Conservation (phyloP, 495 filamentous ascomycete species). For the Aeminium ludgeri region DNA sequence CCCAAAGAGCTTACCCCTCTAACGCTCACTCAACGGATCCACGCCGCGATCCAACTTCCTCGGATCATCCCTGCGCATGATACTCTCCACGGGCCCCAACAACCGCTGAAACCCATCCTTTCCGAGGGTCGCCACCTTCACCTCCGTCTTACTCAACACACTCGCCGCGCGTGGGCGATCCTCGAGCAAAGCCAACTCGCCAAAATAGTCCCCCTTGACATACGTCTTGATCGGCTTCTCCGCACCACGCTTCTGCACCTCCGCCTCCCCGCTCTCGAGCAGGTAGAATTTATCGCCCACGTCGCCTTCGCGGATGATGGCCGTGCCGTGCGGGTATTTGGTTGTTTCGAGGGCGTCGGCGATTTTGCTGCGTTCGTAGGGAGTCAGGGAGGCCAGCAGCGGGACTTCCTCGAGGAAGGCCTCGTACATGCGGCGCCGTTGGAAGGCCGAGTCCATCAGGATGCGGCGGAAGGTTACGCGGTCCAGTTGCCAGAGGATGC, state of each 20-base stretch:
- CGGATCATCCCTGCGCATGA: conserved; percentile 72
- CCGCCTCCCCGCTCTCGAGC: conserved; percentile 74
- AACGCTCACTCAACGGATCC: conserved; percentile 1
- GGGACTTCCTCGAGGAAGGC: conserved; percentile 94
- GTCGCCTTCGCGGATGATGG: conserved; percentile 83
- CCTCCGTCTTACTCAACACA: conserved; percentile 60
- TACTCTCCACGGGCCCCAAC: conserved; percentile 80
- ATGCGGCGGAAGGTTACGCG: conserved; percentile 95
- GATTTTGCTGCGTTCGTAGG: conserved; percentile 90
- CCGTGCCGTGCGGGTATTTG: conserved; percentile 63
- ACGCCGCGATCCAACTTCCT: conserved; percentile 18
- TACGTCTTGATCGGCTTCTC: conserved; percentile 58
- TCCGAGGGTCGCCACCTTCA: conserved; percentile 86
- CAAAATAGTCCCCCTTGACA: conserved; percentile 88
- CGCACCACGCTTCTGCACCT: conserved; percentile 54
- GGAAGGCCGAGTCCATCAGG: conserved; percentile 94
- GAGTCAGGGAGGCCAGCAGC: conserved; percentile 64
- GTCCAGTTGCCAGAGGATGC: conserved; percentile 84
- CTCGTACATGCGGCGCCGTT: conserved; percentile 90
- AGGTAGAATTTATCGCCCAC: conserved; percentile 86
- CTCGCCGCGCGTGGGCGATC: conserved; percentile 89
- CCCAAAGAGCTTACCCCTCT: no score
- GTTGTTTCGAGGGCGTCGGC: conserved; percentile 85
- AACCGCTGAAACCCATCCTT: conserved; percentile 91
- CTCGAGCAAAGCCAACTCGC: conserved; percentile 82